Evolutionary conservation across 129 eudicot genomes (phyloP).

Genomic region (Dittrichia graveolens): DNA sequence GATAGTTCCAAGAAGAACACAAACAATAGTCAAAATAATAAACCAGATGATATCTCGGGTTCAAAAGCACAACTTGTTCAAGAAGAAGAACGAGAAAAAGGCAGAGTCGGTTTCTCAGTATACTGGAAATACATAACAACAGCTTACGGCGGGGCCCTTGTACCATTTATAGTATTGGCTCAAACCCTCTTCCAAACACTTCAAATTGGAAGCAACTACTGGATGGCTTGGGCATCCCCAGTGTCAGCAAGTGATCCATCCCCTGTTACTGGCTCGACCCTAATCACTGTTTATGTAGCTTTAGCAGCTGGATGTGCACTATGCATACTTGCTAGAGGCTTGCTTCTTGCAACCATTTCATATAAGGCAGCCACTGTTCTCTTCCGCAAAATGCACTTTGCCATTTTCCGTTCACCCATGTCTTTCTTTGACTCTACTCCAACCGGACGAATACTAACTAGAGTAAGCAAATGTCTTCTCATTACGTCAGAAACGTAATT

Average conservation of each 20-base stretch:
- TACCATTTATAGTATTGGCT: slow-evolving; percentile 43
- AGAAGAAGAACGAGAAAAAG: slow-evolving; percentile 47
- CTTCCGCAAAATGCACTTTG: slow-evolving; percentile 73
- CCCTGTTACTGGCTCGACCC: slow-evolving; percentile 53
- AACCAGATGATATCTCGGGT: slow-evolving; percentile 22
- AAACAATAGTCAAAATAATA: slow-evolving; percentile 18
- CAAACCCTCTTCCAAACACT: slow-evolving; percentile 45
- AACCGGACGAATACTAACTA: slow-evolving; percentile 79
- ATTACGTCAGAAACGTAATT: neutral
- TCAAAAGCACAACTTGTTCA: slow-evolving; percentile 39
- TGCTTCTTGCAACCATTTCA: slow-evolving; percentile 54
- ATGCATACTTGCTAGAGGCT: slow-evolving; percentile 61
- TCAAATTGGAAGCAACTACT: slow-evolving; percentile 85
- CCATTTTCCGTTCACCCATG: slow-evolving; percentile 94
- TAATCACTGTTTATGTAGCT: slow-evolving; percentile 70
- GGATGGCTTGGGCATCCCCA: slow-evolving; percentile 99
- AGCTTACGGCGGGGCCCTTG: slow-evolving; percentile 48
- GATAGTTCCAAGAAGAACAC: slow-evolving; percentile 11
- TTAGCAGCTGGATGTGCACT: slow-evolving; percentile 76
- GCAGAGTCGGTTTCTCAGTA: slow-evolving; percentile 38
- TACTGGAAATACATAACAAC: slow-evolving; percentile 56
- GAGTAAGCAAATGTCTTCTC: slow-evolving; percentile 51
- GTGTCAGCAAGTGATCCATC: slow-evolving; percentile 58
- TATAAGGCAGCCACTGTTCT: slow-evolving; percentile 78
- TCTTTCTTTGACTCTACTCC: slow-evolving; percentile 97